phyloP scores from a whole-genome alignment of 1,139 yeast species.

The Kluyveromyces sp. region DNA sequence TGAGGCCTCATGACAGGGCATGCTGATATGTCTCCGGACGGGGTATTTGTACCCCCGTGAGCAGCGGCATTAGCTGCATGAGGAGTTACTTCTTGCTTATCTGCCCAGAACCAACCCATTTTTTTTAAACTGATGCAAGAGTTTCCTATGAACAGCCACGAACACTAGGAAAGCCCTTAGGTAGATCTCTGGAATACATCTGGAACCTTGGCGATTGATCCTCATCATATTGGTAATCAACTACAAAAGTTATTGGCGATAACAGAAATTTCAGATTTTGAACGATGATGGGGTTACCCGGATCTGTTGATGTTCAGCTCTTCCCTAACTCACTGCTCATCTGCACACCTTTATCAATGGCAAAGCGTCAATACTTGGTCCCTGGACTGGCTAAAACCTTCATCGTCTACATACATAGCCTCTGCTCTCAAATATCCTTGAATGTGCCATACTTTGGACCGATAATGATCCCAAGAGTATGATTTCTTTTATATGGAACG shows the following conservation, averaged over 20 bases:
- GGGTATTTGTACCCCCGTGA: no score
- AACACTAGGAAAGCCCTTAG: no score
- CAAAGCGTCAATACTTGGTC: no score
- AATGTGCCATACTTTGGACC: not conserved
- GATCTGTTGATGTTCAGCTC: not conserved
- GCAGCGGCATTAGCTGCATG: constrained; percentile 1
- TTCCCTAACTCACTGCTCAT: not conserved
- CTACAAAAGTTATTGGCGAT: not conserved
- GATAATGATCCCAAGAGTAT: not conserved
- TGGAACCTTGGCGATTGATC: not conserved
- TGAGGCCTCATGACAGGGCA: constrained; percentile 22
- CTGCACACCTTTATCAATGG: not conserved
- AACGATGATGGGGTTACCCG: not conserved
- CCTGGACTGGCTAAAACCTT: no score
- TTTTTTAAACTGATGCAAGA: constrained; percentile 1
- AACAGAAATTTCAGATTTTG: not conserved
- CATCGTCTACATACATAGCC: no score
- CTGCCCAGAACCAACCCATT: constrained; percentile 89
- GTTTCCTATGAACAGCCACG: no score
- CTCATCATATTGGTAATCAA: not conserved
- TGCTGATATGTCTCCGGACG: constrained; percentile 14
- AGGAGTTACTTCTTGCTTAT: constrained; percentile 17
- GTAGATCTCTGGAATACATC: not conserved
- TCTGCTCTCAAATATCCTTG: not conserved
- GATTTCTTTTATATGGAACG: not conserved